These are phyloP conservation scores for Auricularia cornea DNA, from an alignment of 768 basidiomycete species.

Conservation along the genomic window DNA sequence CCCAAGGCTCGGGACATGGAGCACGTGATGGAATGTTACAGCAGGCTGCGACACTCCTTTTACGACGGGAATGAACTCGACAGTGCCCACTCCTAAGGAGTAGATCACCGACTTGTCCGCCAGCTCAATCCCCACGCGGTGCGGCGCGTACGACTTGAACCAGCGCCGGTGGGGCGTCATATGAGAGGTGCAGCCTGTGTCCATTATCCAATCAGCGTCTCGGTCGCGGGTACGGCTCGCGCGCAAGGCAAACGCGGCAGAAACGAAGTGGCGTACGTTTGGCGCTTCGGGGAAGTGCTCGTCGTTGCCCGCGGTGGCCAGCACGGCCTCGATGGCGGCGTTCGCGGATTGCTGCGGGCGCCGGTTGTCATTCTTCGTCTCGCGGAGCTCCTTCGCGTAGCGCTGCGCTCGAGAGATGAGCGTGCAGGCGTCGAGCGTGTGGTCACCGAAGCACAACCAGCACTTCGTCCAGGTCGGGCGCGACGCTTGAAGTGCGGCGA, in stretches of 20 bases:
- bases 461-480: no score
- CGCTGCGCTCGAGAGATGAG: no score
- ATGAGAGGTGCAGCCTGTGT: conserved; percentile 27
- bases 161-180: conserved; percentile 26
- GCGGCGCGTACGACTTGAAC: conserved; percentile 15
- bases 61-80: conserved; percentile 15
- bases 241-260: background rate
- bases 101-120: conserved; percentile 17
- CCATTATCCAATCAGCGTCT: conserved; percentile 18
- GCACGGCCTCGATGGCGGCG: no score
- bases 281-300: no score
- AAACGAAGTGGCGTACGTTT: background rate
- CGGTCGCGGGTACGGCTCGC: background rate
- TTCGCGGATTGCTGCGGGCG: no score
- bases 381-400: no score
- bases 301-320: no score
- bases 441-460: no score
- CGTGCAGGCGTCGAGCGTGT: no score
- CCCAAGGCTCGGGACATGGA: conserved; percentile 16
- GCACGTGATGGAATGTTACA: background rate
- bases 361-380: no score
- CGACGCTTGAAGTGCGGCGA: no score
- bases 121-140: conserved; percentile 16
- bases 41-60: background rate
- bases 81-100: conserved; percentile 18